Conservation (phyloP, 345 rosid genomes). For the Hirschfeldia incana region DNA sequence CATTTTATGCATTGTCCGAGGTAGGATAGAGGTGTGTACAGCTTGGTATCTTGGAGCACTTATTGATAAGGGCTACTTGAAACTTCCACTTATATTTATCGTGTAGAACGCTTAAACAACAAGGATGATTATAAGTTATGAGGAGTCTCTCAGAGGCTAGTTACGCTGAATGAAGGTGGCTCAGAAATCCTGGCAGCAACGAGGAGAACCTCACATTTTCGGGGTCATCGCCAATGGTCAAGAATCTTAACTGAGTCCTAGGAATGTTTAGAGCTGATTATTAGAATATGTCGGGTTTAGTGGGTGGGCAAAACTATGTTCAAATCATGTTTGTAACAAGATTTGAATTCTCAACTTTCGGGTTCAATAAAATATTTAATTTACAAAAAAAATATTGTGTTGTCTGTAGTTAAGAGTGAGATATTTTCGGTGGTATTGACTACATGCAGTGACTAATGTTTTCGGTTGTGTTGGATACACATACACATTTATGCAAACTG, state of each 20-base stretch:
- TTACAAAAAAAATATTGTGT: no score
- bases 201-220: background rate
- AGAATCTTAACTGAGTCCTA: background rate
- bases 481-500: background rate
- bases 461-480: no score
- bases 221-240: background rate
- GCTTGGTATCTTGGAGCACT: background rate
- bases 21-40: background rate
- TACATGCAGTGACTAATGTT: no score
- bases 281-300: background rate
- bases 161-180: background rate
- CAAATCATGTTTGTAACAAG: no score
- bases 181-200: background rate
- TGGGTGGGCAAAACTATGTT: background rate
- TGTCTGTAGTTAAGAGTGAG: background rate
- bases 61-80: background rate
- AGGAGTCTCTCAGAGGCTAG: background rate
- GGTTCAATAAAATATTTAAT: no score
- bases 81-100: background rate
- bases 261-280: background rate
- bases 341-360: no score
- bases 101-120: background rate
- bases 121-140: background rate
- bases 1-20: background rate
- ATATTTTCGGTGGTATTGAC: no score